Conservation (phyloP, 1,284 basidiomycete species). For the Phenoliferia sp. region DNA sequence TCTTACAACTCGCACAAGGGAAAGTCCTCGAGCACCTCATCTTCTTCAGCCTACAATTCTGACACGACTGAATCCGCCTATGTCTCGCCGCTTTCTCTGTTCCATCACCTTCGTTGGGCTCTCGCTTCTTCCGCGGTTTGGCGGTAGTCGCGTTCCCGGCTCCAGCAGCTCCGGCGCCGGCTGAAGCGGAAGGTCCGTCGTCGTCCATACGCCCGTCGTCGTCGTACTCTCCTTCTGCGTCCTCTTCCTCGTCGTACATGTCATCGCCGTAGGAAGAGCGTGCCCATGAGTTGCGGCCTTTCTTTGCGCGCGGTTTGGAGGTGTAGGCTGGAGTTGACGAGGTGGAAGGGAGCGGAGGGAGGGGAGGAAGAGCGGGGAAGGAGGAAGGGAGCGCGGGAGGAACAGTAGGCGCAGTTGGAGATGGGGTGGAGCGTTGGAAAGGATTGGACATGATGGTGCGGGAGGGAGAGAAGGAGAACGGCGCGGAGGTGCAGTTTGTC, state of each 20-base stretch:
- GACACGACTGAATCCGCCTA: background rate
- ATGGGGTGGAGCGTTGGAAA: too few relatives aligned
- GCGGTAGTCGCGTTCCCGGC: too few relatives aligned
- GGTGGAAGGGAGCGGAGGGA: background rate
- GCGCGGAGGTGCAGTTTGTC: too few relatives aligned
- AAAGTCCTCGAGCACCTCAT: background rate
- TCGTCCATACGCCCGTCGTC: background rate
- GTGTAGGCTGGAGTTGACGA: background rate
- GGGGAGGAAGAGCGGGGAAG: too few relatives aligned
- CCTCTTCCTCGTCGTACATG: background rate
- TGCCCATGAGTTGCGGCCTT: background rate
- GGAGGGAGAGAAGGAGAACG: too few relatives aligned
- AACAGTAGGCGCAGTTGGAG: too few relatives aligned
- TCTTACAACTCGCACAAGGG: background rate
- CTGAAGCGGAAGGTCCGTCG: too few relatives aligned
- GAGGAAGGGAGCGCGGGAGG: too few relatives aligned
- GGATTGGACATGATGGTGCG: too few relatives aligned
- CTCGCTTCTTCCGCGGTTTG: too few relatives aligned
- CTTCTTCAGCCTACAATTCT: background rate
- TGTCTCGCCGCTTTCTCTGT: background rate
- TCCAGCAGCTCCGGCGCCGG: too few relatives aligned
- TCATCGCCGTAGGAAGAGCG: background rate
- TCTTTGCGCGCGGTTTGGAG: background rate
- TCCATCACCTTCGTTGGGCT: background rate
- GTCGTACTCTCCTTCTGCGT: background rate